phyloP scores from a whole-genome alignment of 805 yeast species.

The Sungouiella thailandica region DNA sequence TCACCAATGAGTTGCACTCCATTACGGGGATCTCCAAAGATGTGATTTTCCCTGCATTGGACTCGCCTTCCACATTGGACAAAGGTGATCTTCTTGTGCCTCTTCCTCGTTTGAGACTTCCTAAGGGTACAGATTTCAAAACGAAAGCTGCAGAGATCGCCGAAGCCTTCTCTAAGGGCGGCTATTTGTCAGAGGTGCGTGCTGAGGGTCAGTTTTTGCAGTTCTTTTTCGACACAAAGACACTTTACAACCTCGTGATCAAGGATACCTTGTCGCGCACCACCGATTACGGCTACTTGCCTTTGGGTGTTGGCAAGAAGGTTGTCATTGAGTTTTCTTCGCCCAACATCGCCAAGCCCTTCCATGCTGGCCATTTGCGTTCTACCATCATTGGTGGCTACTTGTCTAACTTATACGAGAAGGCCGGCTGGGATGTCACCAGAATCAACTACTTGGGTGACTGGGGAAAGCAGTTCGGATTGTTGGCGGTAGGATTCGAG shows the following conservation, averaged over 20 bases:
- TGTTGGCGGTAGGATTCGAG: conserved; percentile 87
- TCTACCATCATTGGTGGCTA: conserved; percentile 98
- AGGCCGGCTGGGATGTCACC: conserved; percentile 85
- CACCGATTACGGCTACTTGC: conserved; percentile 65
- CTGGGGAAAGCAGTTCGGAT: conserved; percentile 99
- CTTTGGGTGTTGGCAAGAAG: conserved; percentile 63
- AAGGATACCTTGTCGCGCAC: conserved; percentile 62
- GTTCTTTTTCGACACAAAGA: conserved; percentile 69
- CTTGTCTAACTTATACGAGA: conserved; percentile 82
- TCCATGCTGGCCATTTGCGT: conserved; percentile 99
- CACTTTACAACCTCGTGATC: conserved; percentile 63
- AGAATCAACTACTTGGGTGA: conserved; percentile 96
- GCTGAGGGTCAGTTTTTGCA: conserved; percentile 91
- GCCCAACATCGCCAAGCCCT: conserved; percentile 98
- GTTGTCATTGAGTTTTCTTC: conserved; percentile 88
- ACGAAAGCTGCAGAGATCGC: conserved; percentile 76
- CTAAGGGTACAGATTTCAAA: conserved; percentile 71
- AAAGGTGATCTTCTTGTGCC: conserved; percentile 93
- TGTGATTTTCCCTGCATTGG: conserved; percentile 78
- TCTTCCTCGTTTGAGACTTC: conserved; percentile 73
- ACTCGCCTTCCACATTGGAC: conserved; percentile 78
- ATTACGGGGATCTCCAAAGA: conserved; percentile 67
- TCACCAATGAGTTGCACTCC: conserved; percentile 69
- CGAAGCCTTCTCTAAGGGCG: conserved; percentile 65
- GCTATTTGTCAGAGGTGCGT: conserved; percentile 61